These are phyloP conservation scores for Eleusine indica DNA, from an alignment of 176 grass and related monocot genomes.

Conservation along the genomic window DNA sequence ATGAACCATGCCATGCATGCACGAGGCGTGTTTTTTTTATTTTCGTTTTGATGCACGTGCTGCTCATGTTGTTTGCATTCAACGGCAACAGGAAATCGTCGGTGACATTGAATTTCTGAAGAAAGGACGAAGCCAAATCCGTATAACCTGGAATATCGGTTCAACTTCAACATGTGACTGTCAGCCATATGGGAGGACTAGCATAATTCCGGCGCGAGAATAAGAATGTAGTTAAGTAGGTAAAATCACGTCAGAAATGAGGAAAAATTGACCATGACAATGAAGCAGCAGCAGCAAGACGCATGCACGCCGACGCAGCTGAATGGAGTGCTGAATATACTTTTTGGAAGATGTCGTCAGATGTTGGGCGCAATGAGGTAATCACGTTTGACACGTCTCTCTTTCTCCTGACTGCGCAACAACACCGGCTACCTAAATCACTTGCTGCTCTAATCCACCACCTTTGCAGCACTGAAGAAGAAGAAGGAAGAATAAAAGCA, in stretches of 20 bases:
- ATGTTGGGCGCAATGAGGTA: neutral
- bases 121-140: neutral
- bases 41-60: neutral
- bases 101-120: neutral
- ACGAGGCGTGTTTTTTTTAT: neutral
- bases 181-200: neutral
- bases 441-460: slow-evolving; percentile 13
- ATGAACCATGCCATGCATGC: neutral
- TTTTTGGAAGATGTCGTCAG: slow-evolving; percentile 14
- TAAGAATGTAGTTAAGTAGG: slow-evolving; percentile 10
- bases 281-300: neutral
- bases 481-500: neutral
- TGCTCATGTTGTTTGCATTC: slow-evolving; percentile 20
- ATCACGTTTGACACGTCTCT: slow-evolving; percentile 24
- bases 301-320: slow-evolving; percentile 33
- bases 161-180: neutral
- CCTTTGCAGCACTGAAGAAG: neutral
- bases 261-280: neutral
- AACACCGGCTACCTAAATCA: slow-evolving; percentile 7
- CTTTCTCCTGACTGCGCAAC: neutral
- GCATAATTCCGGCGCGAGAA: neutral
- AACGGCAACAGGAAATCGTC: neutral
- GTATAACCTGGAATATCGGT: neutral
- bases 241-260: slow-evolving; percentile 25
- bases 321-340: neutral